Conservation (phyloP, 371 early-diverging fungal species). For the Apophysomyces sp. region DNA sequence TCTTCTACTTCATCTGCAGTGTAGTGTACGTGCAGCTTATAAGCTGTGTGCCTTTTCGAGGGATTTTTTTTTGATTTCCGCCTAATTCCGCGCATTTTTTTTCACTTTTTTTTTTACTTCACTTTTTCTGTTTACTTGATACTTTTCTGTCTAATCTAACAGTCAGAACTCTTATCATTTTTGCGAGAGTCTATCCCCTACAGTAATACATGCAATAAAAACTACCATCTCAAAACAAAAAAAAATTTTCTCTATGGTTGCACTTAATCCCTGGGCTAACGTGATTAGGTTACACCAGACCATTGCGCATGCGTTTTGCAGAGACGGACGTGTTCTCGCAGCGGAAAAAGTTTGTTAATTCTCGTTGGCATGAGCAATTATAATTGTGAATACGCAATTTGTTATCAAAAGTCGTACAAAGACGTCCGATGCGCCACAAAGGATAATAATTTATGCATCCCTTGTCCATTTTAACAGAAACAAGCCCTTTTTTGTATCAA, state of each 20-base stretch:
- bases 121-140: neutral
- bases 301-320: neutral
- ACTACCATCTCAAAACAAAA: neutral
- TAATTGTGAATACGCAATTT: neutral
- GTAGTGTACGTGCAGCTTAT: constrained; percentile 3
- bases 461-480: neutral
- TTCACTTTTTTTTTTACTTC: neutral
- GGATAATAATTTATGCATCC: neutral
- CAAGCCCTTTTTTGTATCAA: too few relatives aligned
- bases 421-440: neutral
- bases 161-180: neutral
- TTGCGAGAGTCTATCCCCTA: neutral
- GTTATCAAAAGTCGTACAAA: neutral
- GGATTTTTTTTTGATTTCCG: constrained; percentile 3
- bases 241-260: neutral
- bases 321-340: neutral
- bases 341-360: neutral
- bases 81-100: neutral
- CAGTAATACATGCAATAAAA: neutral
- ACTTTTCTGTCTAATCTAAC: constrained; percentile 1
- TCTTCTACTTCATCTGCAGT: neutral
- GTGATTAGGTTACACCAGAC: neutral
- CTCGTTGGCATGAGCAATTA: neutral
- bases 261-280: neutral
- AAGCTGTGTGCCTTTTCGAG: constrained; percentile 3